Conservation (phyloP, 1,284 basidiomycete species). For the Rhodofomes roseus region DNA sequence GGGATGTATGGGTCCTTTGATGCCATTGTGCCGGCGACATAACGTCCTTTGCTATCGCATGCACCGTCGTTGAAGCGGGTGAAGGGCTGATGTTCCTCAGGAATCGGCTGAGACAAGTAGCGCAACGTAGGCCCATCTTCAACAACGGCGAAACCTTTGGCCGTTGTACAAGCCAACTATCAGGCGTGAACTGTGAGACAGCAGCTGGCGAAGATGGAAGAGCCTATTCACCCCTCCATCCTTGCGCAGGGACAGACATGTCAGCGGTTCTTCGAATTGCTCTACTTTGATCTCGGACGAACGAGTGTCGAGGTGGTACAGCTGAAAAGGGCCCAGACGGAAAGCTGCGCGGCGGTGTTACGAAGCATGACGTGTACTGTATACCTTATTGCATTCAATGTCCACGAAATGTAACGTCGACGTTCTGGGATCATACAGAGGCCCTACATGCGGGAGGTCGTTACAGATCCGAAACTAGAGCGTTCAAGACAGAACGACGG, state of each 20-base stretch:
- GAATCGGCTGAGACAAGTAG: constrained; percentile 49
- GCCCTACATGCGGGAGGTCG: constrained; percentile 36
- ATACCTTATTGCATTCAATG: constrained; percentile 53
- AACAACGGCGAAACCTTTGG: constrained; percentile 50
- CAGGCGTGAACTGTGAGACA: neutral
- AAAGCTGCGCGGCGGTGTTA: neutral
- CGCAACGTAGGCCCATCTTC: constrained; percentile 38
- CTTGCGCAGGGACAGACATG: constrained; percentile 49
- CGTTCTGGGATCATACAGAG: constrained; percentile 54
- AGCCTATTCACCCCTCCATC: constrained; percentile 39
- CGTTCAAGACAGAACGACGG: neutral
- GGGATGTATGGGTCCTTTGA: constrained; percentile 46
- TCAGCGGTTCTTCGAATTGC: constrained; percentile 47
- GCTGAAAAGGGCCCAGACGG: constrained; percentile 28
- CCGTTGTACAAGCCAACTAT: constrained; percentile 54
- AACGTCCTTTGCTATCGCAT: constrained; percentile 60
- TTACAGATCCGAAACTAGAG: neutral
- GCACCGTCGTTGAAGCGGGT: constrained; percentile 70
- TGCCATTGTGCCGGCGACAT: constrained; percentile 60
- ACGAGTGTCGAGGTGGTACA: constrained; percentile 48
- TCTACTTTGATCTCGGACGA: constrained; percentile 40
- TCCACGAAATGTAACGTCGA: constrained; percentile 64
- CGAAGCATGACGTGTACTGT: neutral
- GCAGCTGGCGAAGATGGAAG: neutral
- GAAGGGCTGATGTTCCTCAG: constrained; percentile 34